A percentile compares a stretch with the other conserved stretches of the same genome.
These are phyloP conservation scores for Botrytis paeoniae DNA, from an alignment of 2,329 filamentous ascomycete genomes.

Conservation along the genomic window DNA sequence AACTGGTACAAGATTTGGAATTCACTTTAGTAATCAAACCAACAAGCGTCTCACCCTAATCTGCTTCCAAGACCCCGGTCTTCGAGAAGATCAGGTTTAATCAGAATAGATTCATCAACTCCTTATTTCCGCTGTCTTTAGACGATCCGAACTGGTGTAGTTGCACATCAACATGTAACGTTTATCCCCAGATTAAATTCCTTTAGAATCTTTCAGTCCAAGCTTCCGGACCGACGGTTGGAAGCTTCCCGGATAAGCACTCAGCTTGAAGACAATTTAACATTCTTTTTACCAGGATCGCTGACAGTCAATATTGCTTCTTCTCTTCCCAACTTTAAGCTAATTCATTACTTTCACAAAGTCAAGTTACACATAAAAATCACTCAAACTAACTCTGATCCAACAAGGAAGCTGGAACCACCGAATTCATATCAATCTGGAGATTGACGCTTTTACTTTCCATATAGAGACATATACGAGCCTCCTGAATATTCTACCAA, in stretches of 20 bases:
- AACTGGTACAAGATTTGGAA: background rate
- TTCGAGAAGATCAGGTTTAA: background rate
- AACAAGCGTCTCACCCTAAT: background rate
- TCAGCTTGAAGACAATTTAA: conserved; percentile 3
- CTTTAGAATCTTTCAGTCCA: background rate
- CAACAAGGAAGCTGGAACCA: background rate
- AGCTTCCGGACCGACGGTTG: background rate
- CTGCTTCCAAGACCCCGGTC: background rate
- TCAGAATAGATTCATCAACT: background rate
- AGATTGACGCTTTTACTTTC: conserved; percentile 1
- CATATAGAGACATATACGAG: conserved; percentile 9
- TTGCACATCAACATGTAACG: background rate
- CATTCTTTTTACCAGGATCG: background rate
- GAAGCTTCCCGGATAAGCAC: background rate
- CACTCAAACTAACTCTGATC: background rate
- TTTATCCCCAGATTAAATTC: conserved; percentile 1
- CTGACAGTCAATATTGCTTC: background rate
- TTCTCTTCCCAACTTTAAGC: background rate
- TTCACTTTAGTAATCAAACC: conserved; percentile 8
- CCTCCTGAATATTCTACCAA: background rate
- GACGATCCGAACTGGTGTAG: background rate
- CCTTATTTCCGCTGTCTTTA: background rate
- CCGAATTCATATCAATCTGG: background rate
- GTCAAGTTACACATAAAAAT: background rate
- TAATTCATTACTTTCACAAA: background rate